Conservation (phyloP, 2,329 filamentous ascomycete genomes). For the Verruconis gallopava region DNA sequence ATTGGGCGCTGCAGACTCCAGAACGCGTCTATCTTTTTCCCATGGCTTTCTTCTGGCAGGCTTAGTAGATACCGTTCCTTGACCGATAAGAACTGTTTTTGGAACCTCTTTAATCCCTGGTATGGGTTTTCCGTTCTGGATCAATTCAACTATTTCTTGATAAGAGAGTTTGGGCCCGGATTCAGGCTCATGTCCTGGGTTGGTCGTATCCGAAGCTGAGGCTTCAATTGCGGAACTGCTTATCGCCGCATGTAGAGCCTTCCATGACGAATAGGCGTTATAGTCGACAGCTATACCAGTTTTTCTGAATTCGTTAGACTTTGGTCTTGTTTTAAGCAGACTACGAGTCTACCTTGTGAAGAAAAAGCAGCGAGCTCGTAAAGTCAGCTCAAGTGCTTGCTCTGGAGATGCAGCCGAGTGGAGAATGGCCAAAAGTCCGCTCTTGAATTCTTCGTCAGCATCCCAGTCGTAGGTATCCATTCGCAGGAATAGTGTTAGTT, state of each 20-base stretch:
- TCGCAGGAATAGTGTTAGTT: slow-evolving; percentile 3
- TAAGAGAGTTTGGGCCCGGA: slow-evolving; percentile 5
- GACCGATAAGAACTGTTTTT: slow-evolving; percentile 58
- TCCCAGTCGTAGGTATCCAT: slow-evolving; percentile 57
- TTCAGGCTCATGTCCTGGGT: neutral
- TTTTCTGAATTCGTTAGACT: too few relatives aligned
- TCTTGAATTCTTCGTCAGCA: slow-evolving; percentile 55
- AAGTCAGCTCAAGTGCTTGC: slow-evolving; percentile 42
- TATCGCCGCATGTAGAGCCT: slow-evolving; percentile 5
- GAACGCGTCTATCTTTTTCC: slow-evolving; percentile 67
- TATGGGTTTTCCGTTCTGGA: slow-evolving; percentile 69
- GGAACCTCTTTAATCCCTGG: slow-evolving; percentile 83
- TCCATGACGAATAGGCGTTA: slow-evolving; percentile 37
- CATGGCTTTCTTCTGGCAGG: slow-evolving; percentile 58
- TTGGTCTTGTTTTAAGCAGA: too few relatives aligned
- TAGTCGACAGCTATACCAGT: slow-evolving; percentile 46
- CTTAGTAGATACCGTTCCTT: slow-evolving; percentile 45
- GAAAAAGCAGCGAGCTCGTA: slow-evolving; percentile 59
- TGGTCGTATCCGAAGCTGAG: neutral
- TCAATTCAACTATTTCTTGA: slow-evolving; percentile 64
- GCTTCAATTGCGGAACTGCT: too few relatives aligned
- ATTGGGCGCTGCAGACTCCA: too few relatives aligned
- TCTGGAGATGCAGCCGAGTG: slow-evolving; percentile 42
- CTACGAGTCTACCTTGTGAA: slow-evolving; percentile 36
- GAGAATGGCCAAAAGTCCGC: slow-evolving; percentile 52